These are phyloP conservation scores for Ganoderma resinaceum DNA, from an alignment of 1,284 basidiomycete species.

Conservation along the genomic window DNA sequence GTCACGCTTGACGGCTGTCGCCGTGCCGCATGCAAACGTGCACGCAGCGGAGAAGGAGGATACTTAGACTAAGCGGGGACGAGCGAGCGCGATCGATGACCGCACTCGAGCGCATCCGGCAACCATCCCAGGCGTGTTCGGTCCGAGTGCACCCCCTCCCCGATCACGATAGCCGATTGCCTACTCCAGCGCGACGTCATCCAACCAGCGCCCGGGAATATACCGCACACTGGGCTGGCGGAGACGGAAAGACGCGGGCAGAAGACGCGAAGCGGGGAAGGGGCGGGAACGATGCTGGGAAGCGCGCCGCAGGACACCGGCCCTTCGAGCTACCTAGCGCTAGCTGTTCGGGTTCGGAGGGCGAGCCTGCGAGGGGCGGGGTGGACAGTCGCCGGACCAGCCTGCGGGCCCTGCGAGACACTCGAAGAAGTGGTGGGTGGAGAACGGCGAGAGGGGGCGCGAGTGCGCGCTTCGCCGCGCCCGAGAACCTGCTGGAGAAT, in stretches of 20 bases:
- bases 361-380: not conserved
- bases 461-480: not conserved
- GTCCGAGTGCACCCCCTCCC: constrained; percentile 6
- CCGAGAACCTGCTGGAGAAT: not conserved
- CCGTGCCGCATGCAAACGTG: not conserved
- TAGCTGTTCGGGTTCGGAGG: not conserved
- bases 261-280: constrained; percentile 1
- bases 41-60: not conserved
- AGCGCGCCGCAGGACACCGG: not conserved
- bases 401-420: not conserved
- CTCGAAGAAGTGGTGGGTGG: not conserved
- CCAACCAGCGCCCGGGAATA: not conserved
- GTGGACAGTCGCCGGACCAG: not conserved
- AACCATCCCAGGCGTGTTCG: constrained; percentile 2
- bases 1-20: not conserved
- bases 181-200: constrained; percentile 19
- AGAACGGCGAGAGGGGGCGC: not conserved
- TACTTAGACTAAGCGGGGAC: no score
- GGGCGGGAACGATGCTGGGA: not conserved
- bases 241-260: not conserved
- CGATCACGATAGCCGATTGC: constrained; percentile 5
- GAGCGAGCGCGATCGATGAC: constrained; percentile 20
- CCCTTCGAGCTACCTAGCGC: not conserved
- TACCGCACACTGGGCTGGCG: not conserved
- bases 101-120: constrained; percentile 8